Evolutionary conservation across 345 rosid genomes (phyloP), one percentile per base, ranked within the genome.

Genomic region (Eucalyptus sp.): DNA sequence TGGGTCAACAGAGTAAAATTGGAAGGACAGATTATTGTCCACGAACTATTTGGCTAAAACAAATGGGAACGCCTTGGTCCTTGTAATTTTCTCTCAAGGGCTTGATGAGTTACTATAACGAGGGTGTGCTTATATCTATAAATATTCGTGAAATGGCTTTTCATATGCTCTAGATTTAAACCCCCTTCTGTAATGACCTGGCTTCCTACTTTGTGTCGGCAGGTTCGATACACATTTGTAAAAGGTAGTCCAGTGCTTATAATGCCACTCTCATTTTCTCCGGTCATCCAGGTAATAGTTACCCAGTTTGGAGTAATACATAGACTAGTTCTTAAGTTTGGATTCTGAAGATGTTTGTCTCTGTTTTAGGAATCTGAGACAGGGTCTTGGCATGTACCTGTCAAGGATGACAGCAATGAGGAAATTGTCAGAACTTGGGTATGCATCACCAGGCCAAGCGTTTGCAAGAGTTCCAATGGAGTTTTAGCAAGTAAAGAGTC

Each of bases 371-470:
- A 97, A 93, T 96, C 97, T 27, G 98, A 92, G 87, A 96, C 94
- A 86, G 97, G 99, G 86, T 95, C 96, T 60, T 97, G 99, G 99
- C 98, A 97, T 91, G 94, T 95, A 17, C 99, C 99, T 11, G 89
- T 96, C 25, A 66, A 88, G 9, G 89, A 89, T 56, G 87, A 90
- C 58, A 88, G 88, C 86, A 89, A 80, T 29, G 92, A 91, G 27
- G 94, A 92, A 81, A 87, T 93, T 76, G 91, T 58, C 16, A 92
- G 88, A 92, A 91, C 86, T 50, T 96, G 97, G 99, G 93, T 97
- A 17, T 95, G 99, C 92, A 92, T 96, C 87, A 91, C 94, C 58
- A 86, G 95, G 88, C 81, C 90, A 48, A 90, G 89, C 66, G 52
- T 68, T 86, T 80, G 86, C 80, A 86, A 88, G 41, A 88, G 87